A percentile compares a stretch with the other conserved stretches of the same genome.
Evolutionary conservation across 257 asterid species (phyloP).

Genomic region (Penstemon barbatus): DNA sequence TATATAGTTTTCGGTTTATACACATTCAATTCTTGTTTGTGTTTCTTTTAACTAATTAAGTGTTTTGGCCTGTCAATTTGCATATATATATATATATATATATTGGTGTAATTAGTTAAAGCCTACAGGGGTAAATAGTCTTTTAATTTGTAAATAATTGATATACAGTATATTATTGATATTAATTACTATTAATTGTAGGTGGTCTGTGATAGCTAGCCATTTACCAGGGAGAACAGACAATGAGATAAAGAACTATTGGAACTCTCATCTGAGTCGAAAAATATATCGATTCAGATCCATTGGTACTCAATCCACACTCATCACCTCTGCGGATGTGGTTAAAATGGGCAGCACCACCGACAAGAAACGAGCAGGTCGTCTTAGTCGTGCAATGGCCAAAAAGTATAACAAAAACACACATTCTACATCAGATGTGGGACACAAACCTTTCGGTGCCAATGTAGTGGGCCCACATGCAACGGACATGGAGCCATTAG

Average conservation of each 20-base stretch:
- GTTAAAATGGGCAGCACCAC: slow-evolving; percentile 23
- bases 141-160: too few species aligned
- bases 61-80: too few species aligned
- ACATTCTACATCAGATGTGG: neutral
- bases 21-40: too few species aligned
- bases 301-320: slow-evolving; percentile 12
- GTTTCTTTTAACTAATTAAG: too few species aligned
- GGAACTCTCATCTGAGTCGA: slow-evolving; percentile 62
- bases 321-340: slow-evolving; percentile 30
- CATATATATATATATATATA: too few species aligned
- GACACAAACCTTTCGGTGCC: neutral
- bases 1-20: too few species aligned
- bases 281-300: slow-evolving; percentile 43
- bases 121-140: too few species aligned
- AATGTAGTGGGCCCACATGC: neutral
- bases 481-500: neutral
- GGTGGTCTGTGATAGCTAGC: slow-evolving; percentile 71
- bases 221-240: slow-evolving; percentile 64
- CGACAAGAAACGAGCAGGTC: slow-evolving; percentile 34
- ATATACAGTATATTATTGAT: too few species aligned
- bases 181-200: slow-evolving; percentile 12
- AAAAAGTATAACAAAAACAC: slow-evolving; percentile 30
- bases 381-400: slow-evolving; percentile 34
- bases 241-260: slow-evolving; percentile 62
- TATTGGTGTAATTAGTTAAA: too few species aligned